Percentiles rank a stretch among this genome's conserved stretches.
Conservation (phyloP, 2,329 filamentous ascomycete species). For the Thielaviopsis musarum region DNA sequence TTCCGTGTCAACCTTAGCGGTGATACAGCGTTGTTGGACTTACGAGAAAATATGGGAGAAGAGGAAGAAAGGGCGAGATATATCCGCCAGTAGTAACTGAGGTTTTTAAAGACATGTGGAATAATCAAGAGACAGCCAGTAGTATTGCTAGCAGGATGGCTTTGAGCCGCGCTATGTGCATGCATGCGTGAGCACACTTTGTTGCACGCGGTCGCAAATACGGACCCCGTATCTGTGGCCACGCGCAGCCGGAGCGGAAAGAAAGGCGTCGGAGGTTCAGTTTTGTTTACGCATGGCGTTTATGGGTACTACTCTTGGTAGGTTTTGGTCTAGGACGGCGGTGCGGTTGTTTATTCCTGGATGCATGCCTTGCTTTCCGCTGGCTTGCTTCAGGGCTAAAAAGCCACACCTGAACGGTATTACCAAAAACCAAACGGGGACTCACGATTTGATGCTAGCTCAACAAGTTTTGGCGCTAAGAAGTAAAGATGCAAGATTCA, state of each 20-base stretch:
- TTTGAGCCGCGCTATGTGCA: neutral
- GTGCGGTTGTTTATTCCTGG: neutral
- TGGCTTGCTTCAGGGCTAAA: neutral
- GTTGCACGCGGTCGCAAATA: neutral
- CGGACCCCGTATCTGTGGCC: neutral
- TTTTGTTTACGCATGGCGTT: neutral
- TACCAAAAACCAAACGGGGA: neutral
- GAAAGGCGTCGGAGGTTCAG: neutral
- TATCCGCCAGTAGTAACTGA: neutral
- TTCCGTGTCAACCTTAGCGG: neutral
- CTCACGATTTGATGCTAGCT: too few relatives aligned
- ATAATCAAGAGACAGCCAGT: neutral
- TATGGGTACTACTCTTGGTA: neutral
- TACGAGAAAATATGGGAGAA: neutral
- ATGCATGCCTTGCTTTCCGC: neutral
- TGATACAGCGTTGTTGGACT: neutral
- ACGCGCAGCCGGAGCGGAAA: neutral
- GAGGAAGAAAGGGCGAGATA: neutral
- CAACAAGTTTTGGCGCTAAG: neutral
- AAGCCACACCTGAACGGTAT: neutral
- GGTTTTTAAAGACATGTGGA: neutral
- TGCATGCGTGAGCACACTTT: neutral
- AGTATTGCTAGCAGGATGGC: too few relatives aligned
- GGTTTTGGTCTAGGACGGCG: neutral
- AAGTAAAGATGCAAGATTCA: neutral